Percentiles rank a stretch among this genome's conserved stretches.
These are phyloP conservation scores for Erysiphe pulchra DNA, from an alignment of 2,329 filamentous ascomycete species.

Conservation along the genomic window DNA sequence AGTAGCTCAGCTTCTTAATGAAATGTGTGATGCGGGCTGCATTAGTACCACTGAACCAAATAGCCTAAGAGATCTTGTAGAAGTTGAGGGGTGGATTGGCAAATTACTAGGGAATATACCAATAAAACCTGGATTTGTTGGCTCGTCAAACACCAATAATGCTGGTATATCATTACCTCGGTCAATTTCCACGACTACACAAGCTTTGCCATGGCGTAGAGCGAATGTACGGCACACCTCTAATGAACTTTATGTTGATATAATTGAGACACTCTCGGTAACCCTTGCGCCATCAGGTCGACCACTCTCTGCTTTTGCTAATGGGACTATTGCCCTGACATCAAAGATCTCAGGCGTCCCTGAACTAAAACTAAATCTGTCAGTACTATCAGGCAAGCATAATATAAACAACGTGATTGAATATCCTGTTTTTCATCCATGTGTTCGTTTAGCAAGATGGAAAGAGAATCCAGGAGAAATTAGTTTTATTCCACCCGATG, in stretches of 20 bases:
- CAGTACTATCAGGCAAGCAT: constrained; percentile 57
- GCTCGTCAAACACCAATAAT: constrained; percentile 7
- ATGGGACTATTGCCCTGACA: constrained; percentile 85
- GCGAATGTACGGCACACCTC: constrained; percentile 86
- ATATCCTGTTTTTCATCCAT: constrained; percentile 85
- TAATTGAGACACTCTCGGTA: constrained; percentile 71
- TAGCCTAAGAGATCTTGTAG: constrained; percentile 69
- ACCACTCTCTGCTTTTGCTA: constrained; percentile 62
- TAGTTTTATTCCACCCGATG: constrained; percentile 91
- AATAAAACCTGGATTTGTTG: constrained; percentile 19
- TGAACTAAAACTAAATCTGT: constrained; percentile 61
- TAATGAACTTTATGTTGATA: constrained; percentile 90
- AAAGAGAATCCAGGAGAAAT: constrained; percentile 68
- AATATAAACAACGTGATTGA: constrained; percentile 52
- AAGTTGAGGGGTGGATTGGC: constrained; percentile 73
- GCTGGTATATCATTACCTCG: constrained; percentile 12
- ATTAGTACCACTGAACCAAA: constrained; percentile 83
- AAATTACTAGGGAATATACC: constrained; percentile 70
- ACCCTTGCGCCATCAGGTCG: constrained; percentile 77
- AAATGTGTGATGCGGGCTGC: constrained; percentile 91
- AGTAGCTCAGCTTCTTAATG: constrained; percentile 69
- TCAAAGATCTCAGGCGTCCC: constrained; percentile 86
- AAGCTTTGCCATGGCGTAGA: constrained; percentile 60
- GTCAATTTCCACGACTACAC: constrained; percentile 18
- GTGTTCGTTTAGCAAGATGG: constrained; percentile 77